Evolutionary conservation across 2,329 filamentous ascomycete genomes (phyloP).

Genomic region (Sclerotinia spermophila): DNA sequence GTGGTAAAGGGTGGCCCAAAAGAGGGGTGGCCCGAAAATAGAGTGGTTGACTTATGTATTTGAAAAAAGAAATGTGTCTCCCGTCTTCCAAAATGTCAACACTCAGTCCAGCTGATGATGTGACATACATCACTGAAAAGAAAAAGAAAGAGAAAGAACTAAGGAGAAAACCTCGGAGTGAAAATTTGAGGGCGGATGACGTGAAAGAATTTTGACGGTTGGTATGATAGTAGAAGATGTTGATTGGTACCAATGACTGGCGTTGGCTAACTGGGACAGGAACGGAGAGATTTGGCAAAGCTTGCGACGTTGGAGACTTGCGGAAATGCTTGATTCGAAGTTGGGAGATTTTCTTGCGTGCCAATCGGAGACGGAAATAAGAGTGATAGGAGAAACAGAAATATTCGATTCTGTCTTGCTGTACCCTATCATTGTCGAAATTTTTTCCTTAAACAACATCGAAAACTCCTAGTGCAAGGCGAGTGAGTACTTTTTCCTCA

Average conservation of each 20-base stretch:
- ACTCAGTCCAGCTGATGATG: neutral
- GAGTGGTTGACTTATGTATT: too few species aligned
- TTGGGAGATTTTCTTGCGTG: neutral
- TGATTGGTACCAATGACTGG: neutral
- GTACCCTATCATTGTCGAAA: fast-evolving
- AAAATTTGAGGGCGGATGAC: neutral
- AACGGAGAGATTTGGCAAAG: neutral
- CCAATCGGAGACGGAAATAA: neutral
- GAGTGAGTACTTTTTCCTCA: neutral
- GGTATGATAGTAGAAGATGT: neutral
- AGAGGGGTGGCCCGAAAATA: too few species aligned
- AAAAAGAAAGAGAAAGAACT: neutral
- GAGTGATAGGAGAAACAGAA: neutral
- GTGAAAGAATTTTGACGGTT: neutral
- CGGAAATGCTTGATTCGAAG: neutral
- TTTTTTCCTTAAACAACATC: neutral
- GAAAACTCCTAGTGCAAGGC: neutral
- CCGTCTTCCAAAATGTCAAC: neutral
- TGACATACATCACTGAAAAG: neutral
- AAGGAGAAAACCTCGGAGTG: too few species aligned
- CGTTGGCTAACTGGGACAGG: neutral
- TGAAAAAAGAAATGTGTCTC: neutral
- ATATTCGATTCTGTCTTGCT: too few species aligned
- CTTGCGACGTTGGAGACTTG: neutral
- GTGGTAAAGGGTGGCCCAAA: too few species aligned